Conservation (phyloP, 1,139 yeast genomes). For the Yamadazyma trypodendri region DNA sequence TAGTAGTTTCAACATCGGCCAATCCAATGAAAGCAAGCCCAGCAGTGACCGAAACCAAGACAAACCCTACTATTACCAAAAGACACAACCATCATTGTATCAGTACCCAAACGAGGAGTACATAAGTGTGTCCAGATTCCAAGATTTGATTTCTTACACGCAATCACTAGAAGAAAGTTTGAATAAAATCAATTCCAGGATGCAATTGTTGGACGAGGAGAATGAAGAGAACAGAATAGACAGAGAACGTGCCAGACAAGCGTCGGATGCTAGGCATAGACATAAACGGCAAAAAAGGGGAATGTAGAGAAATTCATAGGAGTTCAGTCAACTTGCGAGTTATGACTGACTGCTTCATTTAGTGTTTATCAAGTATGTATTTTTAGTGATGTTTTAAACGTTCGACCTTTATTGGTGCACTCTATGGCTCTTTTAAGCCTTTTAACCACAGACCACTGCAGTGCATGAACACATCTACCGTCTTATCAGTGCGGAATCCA, state of each 20-base stretch:
- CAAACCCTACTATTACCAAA: conserved; percentile 9
- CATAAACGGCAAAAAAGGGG: conserved; percentile 8
- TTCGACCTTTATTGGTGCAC: too few relatives aligned
- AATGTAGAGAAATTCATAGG: too few relatives aligned
- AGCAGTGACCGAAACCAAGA: conserved; percentile 8
- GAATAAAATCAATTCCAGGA: conserved; percentile 23
- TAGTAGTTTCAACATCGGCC: too few relatives aligned
- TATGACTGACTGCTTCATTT: too few relatives aligned
- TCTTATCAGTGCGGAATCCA: conserved; percentile 1
- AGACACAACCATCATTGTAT: conserved; percentile 11
- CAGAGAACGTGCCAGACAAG: conserved; percentile 16
- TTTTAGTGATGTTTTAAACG: neutral
- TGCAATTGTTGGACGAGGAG: conserved; percentile 17
- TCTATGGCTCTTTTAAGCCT: too few relatives aligned
- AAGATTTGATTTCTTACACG: conserved; percentile 36
- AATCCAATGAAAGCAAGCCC: too few relatives aligned
- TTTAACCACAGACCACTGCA: too few relatives aligned
- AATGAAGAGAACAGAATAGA: conserved; percentile 17
- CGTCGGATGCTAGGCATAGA: conserved; percentile 9
- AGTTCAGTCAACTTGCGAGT: too few relatives aligned
- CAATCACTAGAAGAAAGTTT: conserved; percentile 31
- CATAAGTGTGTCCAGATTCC: conserved; percentile 31
- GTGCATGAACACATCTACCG: too few relatives aligned
- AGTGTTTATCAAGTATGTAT: neutral
- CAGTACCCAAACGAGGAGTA: conserved; percentile 17